Evolutionary conservation across 169 alveolate genomes (phyloP), one percentile per base, ranked within the genome.

Genomic region (Perkinsus chesapeaki): DNA sequence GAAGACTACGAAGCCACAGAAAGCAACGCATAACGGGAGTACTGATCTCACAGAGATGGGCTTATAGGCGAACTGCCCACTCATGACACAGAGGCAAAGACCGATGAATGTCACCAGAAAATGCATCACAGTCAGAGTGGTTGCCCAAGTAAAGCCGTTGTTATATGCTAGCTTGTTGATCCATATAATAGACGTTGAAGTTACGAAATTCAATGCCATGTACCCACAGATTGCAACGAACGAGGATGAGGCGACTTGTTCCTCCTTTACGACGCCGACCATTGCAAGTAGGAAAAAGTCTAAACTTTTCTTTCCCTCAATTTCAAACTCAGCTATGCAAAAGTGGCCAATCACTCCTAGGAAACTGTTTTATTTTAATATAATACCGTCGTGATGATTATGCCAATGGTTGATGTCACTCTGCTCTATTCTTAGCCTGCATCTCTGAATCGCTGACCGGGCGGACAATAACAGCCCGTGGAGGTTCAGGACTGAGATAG

Each of bases 1-100:
- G 91, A 92, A 92, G 20, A 92, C 93, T 9, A 92, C 93, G 36
- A 92, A 92, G 72, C 93, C 93, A 39, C 93, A 92, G 39, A 92
- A 92, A 31, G 91, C 39, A 3, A 48, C 72, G 39, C 93, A 39
- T 39, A 92, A 39, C n/a, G 93, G 93, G 39, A 48, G 91, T 39
- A 92, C 93, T 19, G 31, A 7, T 27, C 5, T 3, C 16, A 36
- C 31, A 7, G 91, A 34, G 36, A 92, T 12, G 0, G 36, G 16
- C 27, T 39, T 38, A 27, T 48, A 60, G 31, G 39, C 39, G 60
- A 92, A 92, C 23, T 48, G 91, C 12, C 91, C 91, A 39, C 27
- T 38, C 36, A 43, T 20, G 31, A 73, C 36, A 20, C 34, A 23
- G 5, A 92, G 5, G 39, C 39, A 90, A 73, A 92, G 72, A 34